Evolutionary conservation across 78 protist genomes (phyloP), one percentile per base, ranked within the genome.

Genomic region (Dictyostelium discoideum): DNA sequence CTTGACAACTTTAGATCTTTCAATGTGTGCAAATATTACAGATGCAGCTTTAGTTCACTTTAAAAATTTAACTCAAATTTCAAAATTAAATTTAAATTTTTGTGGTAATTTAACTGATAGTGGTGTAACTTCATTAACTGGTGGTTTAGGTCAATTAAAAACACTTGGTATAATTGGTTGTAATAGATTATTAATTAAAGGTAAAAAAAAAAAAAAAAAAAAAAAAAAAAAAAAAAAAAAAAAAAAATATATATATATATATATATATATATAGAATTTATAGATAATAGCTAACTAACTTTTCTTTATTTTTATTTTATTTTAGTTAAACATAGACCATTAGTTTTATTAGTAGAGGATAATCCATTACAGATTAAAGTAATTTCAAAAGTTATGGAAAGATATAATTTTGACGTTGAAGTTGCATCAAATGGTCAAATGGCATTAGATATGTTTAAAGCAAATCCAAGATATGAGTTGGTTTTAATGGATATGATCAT

Each of bases 351-450:
- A 24, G 96, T 87, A 2, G 96, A 93, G 42, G 96, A 93, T 67
- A 87, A 86, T 80, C 77, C 86, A 60, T 37, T 86, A 32, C 96
- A 93, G 73, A 85, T 87, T 20, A 86, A 83, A 83, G 77, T 93
- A 10, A 93, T 93, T 44, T 83, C 94, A 60, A 85, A 83, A 60
- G 81, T 93, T 8, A 73, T 93, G 86, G 85, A 74, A 65, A 86
- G 96, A 77, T 50, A 93, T 40, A 93, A 93, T 86, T 93, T 93
- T 26, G 96, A 93, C 50, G 96, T 93, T 13, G 94, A 93, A 46
- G 93, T 93, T 22, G 96, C 96, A 24, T 82, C 96, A 32, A 87
- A 93, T 79, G 96, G 96, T 5, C 90, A 79, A 39, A 85, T 93
- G 93, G 96, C 96, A 13, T 78, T 93, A 40, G 96, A 93, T 54